These are phyloP conservation scores for Rosa lucieae DNA, from an alignment of 306 rosid genomes.

Conservation along the genomic window DNA sequence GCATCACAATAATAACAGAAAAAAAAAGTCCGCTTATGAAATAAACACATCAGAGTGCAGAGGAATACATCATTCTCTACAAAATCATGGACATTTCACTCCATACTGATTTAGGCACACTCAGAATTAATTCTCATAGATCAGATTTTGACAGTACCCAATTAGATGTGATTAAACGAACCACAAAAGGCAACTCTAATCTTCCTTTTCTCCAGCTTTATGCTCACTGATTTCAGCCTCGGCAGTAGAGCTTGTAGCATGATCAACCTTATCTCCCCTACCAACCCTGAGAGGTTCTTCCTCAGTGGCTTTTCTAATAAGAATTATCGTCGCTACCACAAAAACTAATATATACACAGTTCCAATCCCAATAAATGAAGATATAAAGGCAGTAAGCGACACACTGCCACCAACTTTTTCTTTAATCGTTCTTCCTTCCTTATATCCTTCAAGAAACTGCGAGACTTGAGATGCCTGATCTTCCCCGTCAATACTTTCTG, in stretches of 20 bases:
- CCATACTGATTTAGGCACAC: background rate
- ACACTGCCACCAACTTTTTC: conserved; percentile 44
- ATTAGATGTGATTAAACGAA: conserved; percentile 7
- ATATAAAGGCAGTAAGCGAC: conserved; percentile 41
- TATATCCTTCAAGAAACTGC: conserved; percentile 70
- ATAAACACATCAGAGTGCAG: background rate
- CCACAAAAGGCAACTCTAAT: conserved; percentile 37
- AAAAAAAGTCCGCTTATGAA: background rate
- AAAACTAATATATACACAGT: conserved; percentile 64
- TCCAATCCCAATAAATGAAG: conserved; percentile 57
- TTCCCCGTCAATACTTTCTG: conserved; percentile 64
- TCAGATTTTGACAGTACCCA: background rate
- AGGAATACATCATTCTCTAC: background rate
- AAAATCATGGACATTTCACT: background rate
- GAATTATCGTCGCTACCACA: conserved; percentile 50
- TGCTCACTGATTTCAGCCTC: conserved; percentile 56
- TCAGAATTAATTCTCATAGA: background rate
- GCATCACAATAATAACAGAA: background rate
- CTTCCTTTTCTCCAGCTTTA: conserved; percentile 71
- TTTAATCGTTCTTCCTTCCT: conserved; percentile 71
- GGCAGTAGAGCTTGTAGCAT: conserved; percentile 44
- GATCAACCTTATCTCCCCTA: conserved; percentile 40
- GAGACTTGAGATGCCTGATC: conserved; percentile 76
- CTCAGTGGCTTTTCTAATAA: conserved; percentile 44
- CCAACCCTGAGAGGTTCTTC: conserved; percentile 48